Base-by-base conservation (phyloP, 2,329 filamentous ascomycete species). In the Penicillium freii region DNA sequence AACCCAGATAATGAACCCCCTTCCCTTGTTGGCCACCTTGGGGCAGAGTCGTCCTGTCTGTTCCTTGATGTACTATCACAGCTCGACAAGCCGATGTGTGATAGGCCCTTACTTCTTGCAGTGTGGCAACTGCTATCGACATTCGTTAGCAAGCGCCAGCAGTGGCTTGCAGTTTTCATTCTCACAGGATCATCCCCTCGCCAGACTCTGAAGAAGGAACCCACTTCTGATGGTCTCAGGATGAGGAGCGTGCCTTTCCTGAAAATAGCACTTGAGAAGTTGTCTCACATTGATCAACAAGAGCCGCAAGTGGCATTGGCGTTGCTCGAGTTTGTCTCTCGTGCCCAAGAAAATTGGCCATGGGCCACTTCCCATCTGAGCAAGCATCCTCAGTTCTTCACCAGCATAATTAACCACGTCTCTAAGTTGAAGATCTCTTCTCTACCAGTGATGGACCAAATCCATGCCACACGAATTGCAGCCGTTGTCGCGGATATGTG, bases 121-220 rank as follows among this genome's bases (percentile, higher is more conserved):
- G 88, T 91, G 21, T 99, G 93, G 94, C 85, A 84, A 56, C 87
- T 99, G 68, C 86, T 97, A 52, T 90, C 92, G 2, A 87, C 88
- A 3, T 88, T 97, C 46, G 84, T 99, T 59, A 89, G 89, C 63
- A 92, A 91, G 71, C 87, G 91, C 61, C 94, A 99, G 71, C 92
- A 96, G 70, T 97, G 93, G 90, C 90, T 99, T 78, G 91, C 93
- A 0, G 91, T 96, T 60, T 96, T 92, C 69, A 81, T 99, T 9
- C 84, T 97, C 39, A 97, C 92, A 7, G 94, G 92, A 23, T 88
- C 87, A 69, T 91, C 91, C 0, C 92, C 93, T 4, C 86, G 90
- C 60, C 87, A 94, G 65, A 84, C 88, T 5, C 78, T 91, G 68
- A 85, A 85, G 56, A 69, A 71, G 45, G 58, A 65, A 43, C 81